Percentiles rank a stretch among this genome's conserved stretches.
Evolutionary conservation across 2,329 filamentous ascomycete genomes (phyloP).

Genomic region (Diaporthe destruens): DNA sequence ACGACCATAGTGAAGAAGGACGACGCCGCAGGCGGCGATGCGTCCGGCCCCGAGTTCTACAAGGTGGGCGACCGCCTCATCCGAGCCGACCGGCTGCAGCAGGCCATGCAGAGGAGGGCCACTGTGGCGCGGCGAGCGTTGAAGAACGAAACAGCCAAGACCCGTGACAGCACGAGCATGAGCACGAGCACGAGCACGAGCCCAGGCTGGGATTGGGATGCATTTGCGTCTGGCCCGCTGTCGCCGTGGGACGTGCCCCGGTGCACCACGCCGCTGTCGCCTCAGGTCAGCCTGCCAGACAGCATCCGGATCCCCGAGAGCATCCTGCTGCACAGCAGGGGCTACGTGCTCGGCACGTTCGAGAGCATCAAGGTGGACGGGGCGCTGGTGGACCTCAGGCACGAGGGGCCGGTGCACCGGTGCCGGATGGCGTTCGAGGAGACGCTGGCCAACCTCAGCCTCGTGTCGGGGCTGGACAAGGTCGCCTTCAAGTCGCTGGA

Average conservation of each 20-base stretch:
- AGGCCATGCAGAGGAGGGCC: conserved; percentile 35
- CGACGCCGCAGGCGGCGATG: neutral
- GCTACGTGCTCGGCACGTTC: conserved; percentile 25
- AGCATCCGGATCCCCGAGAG: conserved; percentile 32
- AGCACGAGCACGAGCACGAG: too few species aligned
- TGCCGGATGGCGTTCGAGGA: conserved; percentile 35
- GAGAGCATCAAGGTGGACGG: conserved; percentile 2
- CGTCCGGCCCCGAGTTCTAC: conserved; percentile 20
- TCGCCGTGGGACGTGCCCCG: conserved; percentile 8
- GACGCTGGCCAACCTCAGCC: conserved; percentile 36
- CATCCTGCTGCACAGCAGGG: conserved; percentile 28
- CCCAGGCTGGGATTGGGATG: neutral
- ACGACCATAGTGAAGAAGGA: conserved; percentile 20
- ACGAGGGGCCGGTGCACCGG: conserved; percentile 33
- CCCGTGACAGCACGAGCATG: neutral
- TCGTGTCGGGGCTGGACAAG: conserved; percentile 17
- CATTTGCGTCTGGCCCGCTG: neutral
- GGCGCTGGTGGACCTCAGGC: conserved; percentile 21
- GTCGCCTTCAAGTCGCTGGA: conserved; percentile 35
- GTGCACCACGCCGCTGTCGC: conserved; percentile 1
- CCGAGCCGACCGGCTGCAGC: conserved; percentile 34
- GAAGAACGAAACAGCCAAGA: conserved; percentile 9
- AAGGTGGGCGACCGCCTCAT: conserved; percentile 36
- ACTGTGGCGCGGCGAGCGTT: conserved; percentile 25
- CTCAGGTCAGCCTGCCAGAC: conserved; percentile 22